These are phyloP conservation scores for Nyctanthes arbortristis DNA, from an alignment of 257 asterid species.

Conservation along the genomic window DNA sequence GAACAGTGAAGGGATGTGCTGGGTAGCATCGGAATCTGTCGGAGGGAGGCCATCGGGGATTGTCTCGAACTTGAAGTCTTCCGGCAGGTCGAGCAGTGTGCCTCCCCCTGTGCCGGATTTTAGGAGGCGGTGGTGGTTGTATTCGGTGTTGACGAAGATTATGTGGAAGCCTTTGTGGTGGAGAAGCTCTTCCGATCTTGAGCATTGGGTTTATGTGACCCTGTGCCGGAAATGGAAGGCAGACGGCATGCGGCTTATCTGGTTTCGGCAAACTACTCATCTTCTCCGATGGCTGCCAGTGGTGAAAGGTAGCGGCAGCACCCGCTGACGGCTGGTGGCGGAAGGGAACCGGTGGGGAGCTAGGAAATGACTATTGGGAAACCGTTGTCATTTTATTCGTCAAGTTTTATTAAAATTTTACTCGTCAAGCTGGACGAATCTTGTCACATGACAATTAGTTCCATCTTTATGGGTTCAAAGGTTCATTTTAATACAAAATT, in stretches of 20 bases:
- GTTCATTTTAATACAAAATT: too few relatives aligned
- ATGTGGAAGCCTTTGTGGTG: slow-evolving; percentile 49
- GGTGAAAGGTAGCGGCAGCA: too few relatives aligned
- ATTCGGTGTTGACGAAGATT: slow-evolving; percentile 61
- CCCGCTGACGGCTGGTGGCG: too few relatives aligned
- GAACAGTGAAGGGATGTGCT: slow-evolving; percentile 25
- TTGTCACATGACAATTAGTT: too few relatives aligned
- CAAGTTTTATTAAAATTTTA: too few relatives aligned
- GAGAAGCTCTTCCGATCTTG: slow-evolving; percentile 57
- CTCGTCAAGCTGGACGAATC: too few relatives aligned
- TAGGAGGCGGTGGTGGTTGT: slow-evolving; percentile 45
- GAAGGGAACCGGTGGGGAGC: too few relatives aligned
- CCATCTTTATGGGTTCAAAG: too few relatives aligned
- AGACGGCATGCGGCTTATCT: slow-evolving; percentile 36
- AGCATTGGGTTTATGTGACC: slow-evolving; percentile 49
- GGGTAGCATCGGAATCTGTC: slow-evolving; percentile 20
- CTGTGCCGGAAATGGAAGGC: slow-evolving; percentile 43
- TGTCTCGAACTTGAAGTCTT: slow-evolving; percentile 31
- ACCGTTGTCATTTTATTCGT: too few relatives aligned
- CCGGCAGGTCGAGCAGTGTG: slow-evolving; percentile 17
- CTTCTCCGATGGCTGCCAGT: neutral
- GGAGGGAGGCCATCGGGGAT: slow-evolving; percentile 43
- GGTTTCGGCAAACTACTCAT: neutral
- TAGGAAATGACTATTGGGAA: too few relatives aligned
- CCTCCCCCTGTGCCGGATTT: slow-evolving; percentile 24